A percentile compares a stretch with the other conserved stretches of the same genome.
Conservation (phyloP, 805 yeast genomes). For the Lachancea sp. region DNA sequence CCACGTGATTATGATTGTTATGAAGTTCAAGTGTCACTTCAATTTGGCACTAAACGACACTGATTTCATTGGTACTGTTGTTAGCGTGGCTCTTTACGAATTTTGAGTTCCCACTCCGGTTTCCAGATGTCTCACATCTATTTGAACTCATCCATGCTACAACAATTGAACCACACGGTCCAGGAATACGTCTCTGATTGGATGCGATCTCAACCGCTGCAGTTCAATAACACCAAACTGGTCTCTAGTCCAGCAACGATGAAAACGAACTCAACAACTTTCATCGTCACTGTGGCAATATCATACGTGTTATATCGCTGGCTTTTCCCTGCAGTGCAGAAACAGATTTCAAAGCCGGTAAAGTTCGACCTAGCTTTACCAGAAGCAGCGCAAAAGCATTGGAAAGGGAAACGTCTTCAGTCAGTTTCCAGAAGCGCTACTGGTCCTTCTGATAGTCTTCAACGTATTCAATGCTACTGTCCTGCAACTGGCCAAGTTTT, state of each 20-base stretch:
- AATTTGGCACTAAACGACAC: background rate
- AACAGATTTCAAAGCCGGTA: slow-evolving; percentile 14
- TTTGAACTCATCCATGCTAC: slow-evolving; percentile 24
- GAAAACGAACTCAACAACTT: slow-evolving; percentile 8
- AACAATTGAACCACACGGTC: slow-evolving; percentile 25
- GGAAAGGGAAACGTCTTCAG: slow-evolving; percentile 81
- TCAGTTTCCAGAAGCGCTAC: slow-evolving; percentile 50
- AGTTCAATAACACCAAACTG: slow-evolving; percentile 14
- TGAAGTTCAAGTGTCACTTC: too few relatives aligned
- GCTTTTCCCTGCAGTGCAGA: slow-evolving; percentile 12
- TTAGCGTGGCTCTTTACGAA: background rate
- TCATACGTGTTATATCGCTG: slow-evolving; percentile 19
- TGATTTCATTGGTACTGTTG: background rate
- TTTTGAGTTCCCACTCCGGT: background rate
- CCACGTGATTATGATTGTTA: too few relatives aligned
- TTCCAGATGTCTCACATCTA: slow-evolving; percentile 20
- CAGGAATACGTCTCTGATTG: slow-evolving; percentile 24
- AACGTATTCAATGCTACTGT: slow-evolving; percentile 74
- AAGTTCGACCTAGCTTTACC: slow-evolving; percentile 21
- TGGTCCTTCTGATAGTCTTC: slow-evolving; percentile 45
- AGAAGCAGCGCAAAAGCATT: slow-evolving; percentile 46
- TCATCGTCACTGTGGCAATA: slow-evolving; percentile 16
- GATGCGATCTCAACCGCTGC: slow-evolving; percentile 16
- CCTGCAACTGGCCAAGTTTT: slow-evolving; percentile 93
- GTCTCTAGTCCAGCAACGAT: slow-evolving; percentile 13